phyloP scores from a whole-genome alignment of 129 eudicot genomes.

The Apium graveolens region DNA sequence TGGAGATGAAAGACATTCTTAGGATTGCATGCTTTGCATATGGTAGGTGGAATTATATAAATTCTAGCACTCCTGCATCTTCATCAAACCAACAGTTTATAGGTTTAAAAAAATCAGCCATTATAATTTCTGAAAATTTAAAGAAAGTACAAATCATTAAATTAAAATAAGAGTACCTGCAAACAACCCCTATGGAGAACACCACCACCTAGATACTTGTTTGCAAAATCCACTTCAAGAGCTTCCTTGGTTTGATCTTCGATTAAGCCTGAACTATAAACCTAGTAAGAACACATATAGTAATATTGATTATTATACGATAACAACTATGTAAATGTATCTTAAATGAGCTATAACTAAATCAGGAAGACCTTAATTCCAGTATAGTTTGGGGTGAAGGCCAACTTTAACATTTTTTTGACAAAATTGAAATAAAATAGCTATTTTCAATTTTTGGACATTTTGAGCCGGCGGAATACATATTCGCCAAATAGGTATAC shows the following conservation, averaged over 20 bases:
- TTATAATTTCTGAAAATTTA: background rate
- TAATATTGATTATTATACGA: constrained; percentile 9
- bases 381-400: background rate
- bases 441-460: no score
- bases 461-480: background rate
- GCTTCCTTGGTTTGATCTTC: constrained; percentile 69
- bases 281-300: constrained; percentile 32
- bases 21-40: background rate
- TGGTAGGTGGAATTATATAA: background rate
- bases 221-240: constrained; percentile 91
- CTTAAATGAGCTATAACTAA: background rate
- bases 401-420: background rate
- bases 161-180: constrained; percentile 42
- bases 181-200: constrained; percentile 80
- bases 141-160: background rate
- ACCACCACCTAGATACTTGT: constrained; percentile 84
- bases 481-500: background rate
- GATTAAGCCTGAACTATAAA: constrained; percentile 58
- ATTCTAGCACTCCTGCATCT: background rate
- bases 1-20: background rate
- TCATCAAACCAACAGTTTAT: background rate
- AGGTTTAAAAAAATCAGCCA: background rate
- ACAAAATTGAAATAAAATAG: background rate
- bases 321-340: background rate
- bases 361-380: background rate